Evolutionary conservation across 345 rosid genomes (phyloP), one percentile per base, ranked within the genome.

Genomic region (Eutrema japonicum): DNA sequence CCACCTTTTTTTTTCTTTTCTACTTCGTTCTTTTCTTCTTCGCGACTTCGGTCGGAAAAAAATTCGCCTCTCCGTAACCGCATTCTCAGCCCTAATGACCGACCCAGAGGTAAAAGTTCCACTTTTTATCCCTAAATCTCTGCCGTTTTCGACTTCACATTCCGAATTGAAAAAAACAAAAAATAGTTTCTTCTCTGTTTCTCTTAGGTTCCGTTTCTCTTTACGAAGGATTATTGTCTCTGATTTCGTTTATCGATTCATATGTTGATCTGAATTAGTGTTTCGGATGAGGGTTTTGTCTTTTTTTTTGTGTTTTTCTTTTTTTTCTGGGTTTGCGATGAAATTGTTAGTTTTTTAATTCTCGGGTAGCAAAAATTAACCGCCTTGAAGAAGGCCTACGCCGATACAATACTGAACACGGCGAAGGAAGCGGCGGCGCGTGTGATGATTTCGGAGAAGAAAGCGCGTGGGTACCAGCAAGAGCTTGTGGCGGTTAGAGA

Each of bases 371-470:
- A 95, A 93, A 92, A 85, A 82, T 81, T 86, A 79, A 82, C 80
- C 72, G 96, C 93, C 71, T 78, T 95, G 87, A 87, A 95, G 84
- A 92, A 85, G 90, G 99, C 95, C 35, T 95, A 92, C 65, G 99
- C 99, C 65, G 97, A 89, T 65, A 88, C 89, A 57, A 87, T 94
- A 43, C 80, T 92, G 79, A 92, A 88, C 73, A 84, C 96, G 12
- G 93, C 96, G 13, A 94, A 87, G 82, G 99, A 95, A 71, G 93
- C 97, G 59, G 96, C 97, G 71, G 93, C 88, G 56, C 87, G 96
- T 79, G 86, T 89, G 74, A 83, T 89, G 87, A 81, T 78, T 57
- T 87, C 97, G 16, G 99, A 95, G 84, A 85, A 82, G 79, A 95
- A 82, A 71, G 85, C 93, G 68, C 73, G 82, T 58, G 85, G 85